Conservation (phyloP, 176 grass and related monocot genomes). For the Aegilops sharonensis region DNA sequence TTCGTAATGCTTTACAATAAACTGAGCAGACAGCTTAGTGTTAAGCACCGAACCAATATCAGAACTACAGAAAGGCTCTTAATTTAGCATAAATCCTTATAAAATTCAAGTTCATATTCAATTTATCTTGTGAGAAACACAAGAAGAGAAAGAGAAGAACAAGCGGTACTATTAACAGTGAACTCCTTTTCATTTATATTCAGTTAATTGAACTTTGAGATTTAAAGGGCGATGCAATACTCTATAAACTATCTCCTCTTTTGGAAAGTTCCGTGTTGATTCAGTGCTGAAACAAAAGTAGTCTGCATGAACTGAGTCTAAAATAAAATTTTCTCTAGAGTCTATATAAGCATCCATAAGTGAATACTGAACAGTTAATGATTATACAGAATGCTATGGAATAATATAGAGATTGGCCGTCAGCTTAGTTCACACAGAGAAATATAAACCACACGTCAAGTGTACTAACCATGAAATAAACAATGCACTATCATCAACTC, state of each 20-base stretch:
- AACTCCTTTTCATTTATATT: constrained; percentile 8
- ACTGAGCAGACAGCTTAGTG: background rate
- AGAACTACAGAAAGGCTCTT: background rate
- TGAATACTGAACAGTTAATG: background rate
- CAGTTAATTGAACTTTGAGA: background rate
- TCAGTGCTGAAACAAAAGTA: background rate
- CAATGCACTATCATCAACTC: constrained; percentile 23
- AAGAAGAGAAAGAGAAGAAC: background rate
- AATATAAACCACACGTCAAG: background rate
- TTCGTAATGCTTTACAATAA: background rate
- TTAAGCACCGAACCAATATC: background rate
- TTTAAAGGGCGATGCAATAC: background rate
- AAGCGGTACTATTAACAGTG: background rate
- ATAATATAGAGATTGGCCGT: constrained; percentile 1
- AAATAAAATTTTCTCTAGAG: background rate
- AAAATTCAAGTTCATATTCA: background rate
- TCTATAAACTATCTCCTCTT: background rate
- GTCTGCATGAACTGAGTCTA: background rate
- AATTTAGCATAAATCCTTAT: background rate
- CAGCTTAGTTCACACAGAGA: background rate
- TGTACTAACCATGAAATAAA: constrained; percentile 73
- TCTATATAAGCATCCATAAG: background rate
- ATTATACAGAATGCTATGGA: background rate
- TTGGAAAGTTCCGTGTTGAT: background rate
- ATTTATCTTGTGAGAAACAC: background rate